phyloP scores from a whole-genome alignment of 257 asterid species.

The Ajuga chamaepitys region DNA sequence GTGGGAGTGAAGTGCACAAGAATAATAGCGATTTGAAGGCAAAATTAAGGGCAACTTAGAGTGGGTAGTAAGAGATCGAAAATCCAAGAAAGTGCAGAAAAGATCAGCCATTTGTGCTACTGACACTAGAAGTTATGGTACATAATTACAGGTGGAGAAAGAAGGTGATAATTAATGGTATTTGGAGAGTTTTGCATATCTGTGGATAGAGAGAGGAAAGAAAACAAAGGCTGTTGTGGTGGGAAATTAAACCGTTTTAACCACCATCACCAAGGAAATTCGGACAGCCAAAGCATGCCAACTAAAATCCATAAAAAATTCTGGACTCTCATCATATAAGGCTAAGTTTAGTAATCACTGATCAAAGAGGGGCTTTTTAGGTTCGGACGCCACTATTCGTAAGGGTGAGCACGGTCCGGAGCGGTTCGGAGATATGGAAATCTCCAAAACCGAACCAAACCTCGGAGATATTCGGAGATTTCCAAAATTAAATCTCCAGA shows the following conservation, averaged over 20 bases:
- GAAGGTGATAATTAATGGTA: not conserved
- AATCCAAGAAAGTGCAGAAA: conserved; percentile 25
- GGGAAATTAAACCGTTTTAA: not conserved
- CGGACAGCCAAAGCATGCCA: not conserved
- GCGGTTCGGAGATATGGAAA: too few relatives aligned
- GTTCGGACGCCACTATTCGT: too few relatives aligned
- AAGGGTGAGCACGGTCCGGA: too few relatives aligned
- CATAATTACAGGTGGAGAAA: not conserved
- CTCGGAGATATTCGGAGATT: too few relatives aligned
- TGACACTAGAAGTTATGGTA: not conserved
- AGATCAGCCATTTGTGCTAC: conserved; percentile 34
- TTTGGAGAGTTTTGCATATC: not conserved
- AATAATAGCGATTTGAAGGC: conserved; percentile 26
- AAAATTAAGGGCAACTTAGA: conserved; percentile 20
- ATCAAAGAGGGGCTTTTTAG: too few relatives aligned
- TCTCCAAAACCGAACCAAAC: too few relatives aligned
- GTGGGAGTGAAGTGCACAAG: conserved; percentile 21
- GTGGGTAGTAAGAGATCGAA: conserved; percentile 25
- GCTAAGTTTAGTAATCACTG: too few relatives aligned
- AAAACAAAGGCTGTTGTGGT: conserved; percentile 1
- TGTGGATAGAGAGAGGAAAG: not conserved
- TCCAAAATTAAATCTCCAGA: too few relatives aligned
- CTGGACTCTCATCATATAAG: not conserved
- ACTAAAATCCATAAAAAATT: not conserved
- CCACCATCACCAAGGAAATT: not conserved